phyloP scores from a whole-genome alignment of 2,329 filamentous ascomycete genomes.

The Talaromyces pinophilus region DNA sequence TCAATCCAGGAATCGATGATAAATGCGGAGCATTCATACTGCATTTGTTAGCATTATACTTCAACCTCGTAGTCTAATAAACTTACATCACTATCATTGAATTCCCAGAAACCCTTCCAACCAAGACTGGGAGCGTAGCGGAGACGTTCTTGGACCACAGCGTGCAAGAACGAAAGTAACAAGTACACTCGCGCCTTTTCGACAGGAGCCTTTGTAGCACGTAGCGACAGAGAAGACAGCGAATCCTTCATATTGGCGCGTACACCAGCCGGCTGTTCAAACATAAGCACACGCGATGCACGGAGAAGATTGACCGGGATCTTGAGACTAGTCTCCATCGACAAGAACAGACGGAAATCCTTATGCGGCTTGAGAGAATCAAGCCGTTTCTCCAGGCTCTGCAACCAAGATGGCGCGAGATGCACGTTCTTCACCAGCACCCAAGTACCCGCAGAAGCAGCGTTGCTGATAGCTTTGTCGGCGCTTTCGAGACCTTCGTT shows the following conservation, averaged over 20 bases:
- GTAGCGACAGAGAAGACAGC: conserved; percentile 74
- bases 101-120: conserved; percentile 99
- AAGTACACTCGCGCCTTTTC: conserved; percentile 90
- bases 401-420: conserved; percentile 90
- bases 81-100: conserved; percentile 98
- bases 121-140: conserved; percentile 91
- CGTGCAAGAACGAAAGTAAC: conserved; percentile 89
- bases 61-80: neutral
- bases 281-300: conserved; percentile 92
- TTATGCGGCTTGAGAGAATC: conserved; percentile 90
- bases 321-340: conserved; percentile 95
- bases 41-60: conserved; percentile 28
- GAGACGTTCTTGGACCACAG: conserved; percentile 90
- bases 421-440: conserved; percentile 99
- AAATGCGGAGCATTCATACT: conserved; percentile 96
- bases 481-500: conserved; percentile 90
- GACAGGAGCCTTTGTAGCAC: conserved; percentile 78
- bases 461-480: conserved; percentile 92
- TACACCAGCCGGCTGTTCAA: conserved; percentile 95
- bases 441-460: conserved; percentile 89
- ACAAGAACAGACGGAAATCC: conserved; percentile 92
- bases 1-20: conserved; percentile 97
- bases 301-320: conserved; percentile 95
- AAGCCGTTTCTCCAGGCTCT: conserved; percentile 95
- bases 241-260: conserved; percentile 99